A percentile compares a stretch with the other conserved stretches of the same genome.
Conservation (phyloP, 2,329 filamentous ascomycete genomes). For the Verticillium albo-atrum region DNA sequence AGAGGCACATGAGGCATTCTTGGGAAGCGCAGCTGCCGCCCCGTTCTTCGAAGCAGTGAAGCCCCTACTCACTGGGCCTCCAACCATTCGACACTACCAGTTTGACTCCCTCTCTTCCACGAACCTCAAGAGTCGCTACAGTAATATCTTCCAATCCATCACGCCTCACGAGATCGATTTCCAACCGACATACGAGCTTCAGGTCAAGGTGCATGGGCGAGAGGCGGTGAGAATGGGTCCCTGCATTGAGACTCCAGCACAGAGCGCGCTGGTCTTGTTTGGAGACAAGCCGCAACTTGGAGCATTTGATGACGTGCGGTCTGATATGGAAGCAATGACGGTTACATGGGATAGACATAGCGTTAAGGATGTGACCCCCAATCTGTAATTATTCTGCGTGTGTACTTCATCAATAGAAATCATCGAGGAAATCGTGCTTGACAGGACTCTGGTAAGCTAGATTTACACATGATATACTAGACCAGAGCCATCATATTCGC, state of each 20-base stretch:
- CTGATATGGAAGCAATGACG: not conserved
- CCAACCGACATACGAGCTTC: not conserved
- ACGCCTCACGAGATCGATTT: not conserved
- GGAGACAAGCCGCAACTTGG: not conserved
- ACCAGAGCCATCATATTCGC: slow-evolving; percentile 1
- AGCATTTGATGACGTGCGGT: too few species aligned
- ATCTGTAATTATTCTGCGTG: too few species aligned
- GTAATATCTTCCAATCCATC: not conserved
- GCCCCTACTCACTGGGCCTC: not conserved
- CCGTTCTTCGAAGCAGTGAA: not conserved
- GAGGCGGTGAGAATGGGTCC: not conserved
- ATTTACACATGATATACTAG: not conserved
- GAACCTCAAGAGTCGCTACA: not conserved
- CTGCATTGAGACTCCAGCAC: not conserved
- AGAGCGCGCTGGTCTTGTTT: not conserved
- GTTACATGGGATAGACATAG: not conserved
- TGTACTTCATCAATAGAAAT: too few species aligned
- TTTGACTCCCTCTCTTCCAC: not conserved
- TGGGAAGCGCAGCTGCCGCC: not conserved
- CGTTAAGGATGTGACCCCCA: not conserved
- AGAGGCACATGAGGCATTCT: not conserved
- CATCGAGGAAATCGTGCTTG: too few species aligned
- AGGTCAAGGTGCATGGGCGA: not conserved
- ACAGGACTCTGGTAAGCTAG: too few species aligned
- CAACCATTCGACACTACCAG: not conserved